phyloP scores from a whole-genome alignment of 257 asterid genomes.

The Cinchona pubescens region DNA sequence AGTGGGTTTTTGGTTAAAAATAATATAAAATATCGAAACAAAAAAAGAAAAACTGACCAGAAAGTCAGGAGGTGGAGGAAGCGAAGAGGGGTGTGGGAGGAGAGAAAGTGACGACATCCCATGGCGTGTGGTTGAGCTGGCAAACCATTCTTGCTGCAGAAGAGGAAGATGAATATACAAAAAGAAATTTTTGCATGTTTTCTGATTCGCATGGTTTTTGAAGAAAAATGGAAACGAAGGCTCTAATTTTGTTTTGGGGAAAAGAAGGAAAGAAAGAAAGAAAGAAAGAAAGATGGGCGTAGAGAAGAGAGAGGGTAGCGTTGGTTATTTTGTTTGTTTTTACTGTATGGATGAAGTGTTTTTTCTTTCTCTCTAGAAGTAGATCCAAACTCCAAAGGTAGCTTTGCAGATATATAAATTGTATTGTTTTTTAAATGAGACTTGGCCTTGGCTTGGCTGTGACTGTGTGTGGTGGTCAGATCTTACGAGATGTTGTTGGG shows the following conservation, averaged over 20 bases:
- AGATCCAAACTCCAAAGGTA: too few species aligned
- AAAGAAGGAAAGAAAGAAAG: background rate
- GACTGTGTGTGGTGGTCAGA: background rate
- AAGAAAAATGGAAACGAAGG: background rate
- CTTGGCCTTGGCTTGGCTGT: background rate
- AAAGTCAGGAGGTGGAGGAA: constrained; percentile 32
- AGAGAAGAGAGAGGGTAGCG: too few species aligned
- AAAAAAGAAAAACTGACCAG: constrained; percentile 21
- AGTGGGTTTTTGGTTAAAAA: background rate
- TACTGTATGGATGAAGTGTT: too few species aligned
- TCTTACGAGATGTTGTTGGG: background rate
- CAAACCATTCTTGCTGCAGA: constrained; percentile 29
- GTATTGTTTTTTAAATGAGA: background rate
- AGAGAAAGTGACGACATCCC: constrained; percentile 72
- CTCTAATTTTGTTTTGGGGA: background rate
- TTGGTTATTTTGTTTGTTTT: too few species aligned
- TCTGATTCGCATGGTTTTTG: constrained; percentile 43
- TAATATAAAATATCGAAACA: too few species aligned
- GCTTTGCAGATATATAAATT: too few species aligned
- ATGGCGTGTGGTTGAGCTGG: constrained; percentile 51
- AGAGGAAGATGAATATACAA: constrained; percentile 19
- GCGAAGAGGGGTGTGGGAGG: constrained; percentile 38
- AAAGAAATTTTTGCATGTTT: constrained; percentile 45
- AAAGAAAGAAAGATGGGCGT: too few species aligned
- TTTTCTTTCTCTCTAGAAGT: background rate